Percentiles rank a stretch among this genome's conserved stretches.
Conservation (phyloP, 2,329 filamentous ascomycete genomes). For the Epichloe bromicola region DNA sequence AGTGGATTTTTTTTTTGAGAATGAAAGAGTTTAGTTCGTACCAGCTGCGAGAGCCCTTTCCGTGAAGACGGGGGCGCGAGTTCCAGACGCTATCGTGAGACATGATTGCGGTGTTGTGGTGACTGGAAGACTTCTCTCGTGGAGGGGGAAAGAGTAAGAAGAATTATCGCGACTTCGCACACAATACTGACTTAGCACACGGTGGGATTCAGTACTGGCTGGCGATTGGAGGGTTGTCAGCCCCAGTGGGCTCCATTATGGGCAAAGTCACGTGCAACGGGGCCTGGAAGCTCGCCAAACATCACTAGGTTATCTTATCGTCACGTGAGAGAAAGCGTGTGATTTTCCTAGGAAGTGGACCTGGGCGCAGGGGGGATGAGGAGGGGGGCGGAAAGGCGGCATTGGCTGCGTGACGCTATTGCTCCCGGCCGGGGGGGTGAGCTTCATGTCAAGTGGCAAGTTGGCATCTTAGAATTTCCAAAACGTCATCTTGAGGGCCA, state of each 20-base stretch:
- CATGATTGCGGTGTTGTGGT: conserved; percentile 33
- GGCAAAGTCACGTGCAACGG: conserved; percentile 1
- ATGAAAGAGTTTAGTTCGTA: conserved; percentile 37
- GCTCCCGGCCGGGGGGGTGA: neutral
- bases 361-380: neutral
- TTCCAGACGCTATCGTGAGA: conserved; percentile 95
- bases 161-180: conserved; percentile 5
- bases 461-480: neutral
- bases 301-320: conserved; percentile 5
- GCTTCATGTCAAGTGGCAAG: neutral
- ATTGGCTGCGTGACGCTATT: neutral
- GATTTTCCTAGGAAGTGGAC: neutral
- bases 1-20: neutral
- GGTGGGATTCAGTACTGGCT: conserved; percentile 12
- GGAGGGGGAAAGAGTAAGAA: conserved; percentile 10
- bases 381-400: neutral
- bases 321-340: conserved; percentile 9
- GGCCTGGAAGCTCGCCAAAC: neutral
- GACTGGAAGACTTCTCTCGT: conserved; percentile 10
- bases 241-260: conserved; percentile 15
- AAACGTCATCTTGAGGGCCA: neutral
- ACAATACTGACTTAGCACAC: conserved; percentile 3
- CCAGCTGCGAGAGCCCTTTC: conserved; percentile 91
- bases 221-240: conserved; percentile 25
- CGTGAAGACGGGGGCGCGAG: conserved; percentile 92